Evolutionary conservation across 148 eudicot genomes (phyloP), one percentile per base, ranked within the genome.

Genomic region (Amaranthus hypochondriacus): DNA sequence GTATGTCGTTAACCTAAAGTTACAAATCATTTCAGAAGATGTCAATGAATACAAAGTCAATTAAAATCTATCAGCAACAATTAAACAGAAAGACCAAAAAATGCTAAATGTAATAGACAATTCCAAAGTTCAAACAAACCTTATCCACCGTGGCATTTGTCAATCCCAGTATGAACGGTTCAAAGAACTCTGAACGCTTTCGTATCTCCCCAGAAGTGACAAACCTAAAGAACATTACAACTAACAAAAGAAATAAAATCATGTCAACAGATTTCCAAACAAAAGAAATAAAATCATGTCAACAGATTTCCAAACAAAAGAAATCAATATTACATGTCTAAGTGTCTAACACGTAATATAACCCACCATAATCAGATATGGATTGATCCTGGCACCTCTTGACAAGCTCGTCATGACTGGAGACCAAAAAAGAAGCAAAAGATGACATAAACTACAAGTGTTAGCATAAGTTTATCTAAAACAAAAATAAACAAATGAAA

Each of bases 191-290:
- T 11, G 96, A 84, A 50, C 98, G 83, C 48, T 80, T 80, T 44
- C 83, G 84, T 70, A 95, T 87, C 86, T 95, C 98, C 7, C 98
- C 98, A 74, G 98, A 92, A n/a, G 98, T 88, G 68, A 95, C 90
- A 75, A 95, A 95, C 84, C 98, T 88, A 83, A 95, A 92, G 86
- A 95, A 95, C 98, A 95, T 95, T 28, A 95, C 98, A 73, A 92
- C 98, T 95, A 76, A 70, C 74, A 80, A 85, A 69, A 83, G 77
- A 73, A 13, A 28, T 28, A 28, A 28, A 28, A 28, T 28, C 5
- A 68, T 13, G 66, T 87, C 60, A 89, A 76, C 50, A 55, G 13
- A 56, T 8, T 54, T 56, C 69, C 56, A 15, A 71, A 61, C 56
- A n/a, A 57, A 56, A 56, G 73, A 13, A 61, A 71, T 42, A 28